Evolutionary conservation across 192 early-diverging fungal genomes (phyloP).

Genomic region (Backusella macrospora): DNA sequence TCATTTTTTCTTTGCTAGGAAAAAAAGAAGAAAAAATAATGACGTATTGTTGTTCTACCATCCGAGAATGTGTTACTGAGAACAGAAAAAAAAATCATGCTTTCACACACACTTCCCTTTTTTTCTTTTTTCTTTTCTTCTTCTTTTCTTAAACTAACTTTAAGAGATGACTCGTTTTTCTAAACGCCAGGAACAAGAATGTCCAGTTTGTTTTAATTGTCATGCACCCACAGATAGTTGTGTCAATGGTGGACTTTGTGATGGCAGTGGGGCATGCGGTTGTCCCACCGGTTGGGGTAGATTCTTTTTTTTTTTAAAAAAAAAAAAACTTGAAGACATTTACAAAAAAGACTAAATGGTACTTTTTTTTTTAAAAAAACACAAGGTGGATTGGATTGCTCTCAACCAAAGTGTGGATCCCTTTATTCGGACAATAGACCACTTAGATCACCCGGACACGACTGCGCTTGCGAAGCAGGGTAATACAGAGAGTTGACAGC

Average conservation of each 20-base stretch:
- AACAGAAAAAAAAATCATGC: slow-evolving; percentile 5
- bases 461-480: slow-evolving; percentile 38
- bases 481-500: slow-evolving; percentile 10
- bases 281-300: slow-evolving; percentile 69
- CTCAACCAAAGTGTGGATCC: slow-evolving; percentile 36
- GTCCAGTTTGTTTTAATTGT: slow-evolving; percentile 42
- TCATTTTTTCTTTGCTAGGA: background rate
- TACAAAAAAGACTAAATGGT: too few species aligned
- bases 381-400: slow-evolving; percentile 36
- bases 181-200: slow-evolving; percentile 45
- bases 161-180: background rate
- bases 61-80: background rate
- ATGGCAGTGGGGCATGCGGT: slow-evolving; percentile 57
- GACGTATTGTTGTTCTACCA: background rate
- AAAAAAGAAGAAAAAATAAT: background rate
- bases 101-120: background rate
- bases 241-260: slow-evolving; percentile 45
- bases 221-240: slow-evolving; percentile 33
- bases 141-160: background rate
- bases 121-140: background rate
- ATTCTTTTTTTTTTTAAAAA: background rate
- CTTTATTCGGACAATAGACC: slow-evolving; percentile 28
- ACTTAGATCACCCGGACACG: slow-evolving; percentile 19
- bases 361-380: too few species aligned
- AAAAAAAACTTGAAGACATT: background rate